These are phyloP conservation scores for Senecio squalidus DNA, from an alignment of 140 eudicot species.

Conservation along the genomic window DNA sequence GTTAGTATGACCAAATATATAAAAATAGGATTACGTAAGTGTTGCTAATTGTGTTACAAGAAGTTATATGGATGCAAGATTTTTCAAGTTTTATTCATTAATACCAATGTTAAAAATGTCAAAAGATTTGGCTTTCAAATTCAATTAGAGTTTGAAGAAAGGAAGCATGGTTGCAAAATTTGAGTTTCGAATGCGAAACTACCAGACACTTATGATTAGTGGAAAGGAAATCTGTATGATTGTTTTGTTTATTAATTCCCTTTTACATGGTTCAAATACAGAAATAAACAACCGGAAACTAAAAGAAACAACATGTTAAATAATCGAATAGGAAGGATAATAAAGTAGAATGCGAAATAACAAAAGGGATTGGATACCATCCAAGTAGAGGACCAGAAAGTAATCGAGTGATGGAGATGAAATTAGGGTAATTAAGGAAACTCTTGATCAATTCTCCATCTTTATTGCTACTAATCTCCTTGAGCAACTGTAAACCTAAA, in stretches of 20 bases:
- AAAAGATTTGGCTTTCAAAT: no score
- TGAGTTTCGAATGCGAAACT: not conserved
- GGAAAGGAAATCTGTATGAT: not conserved
- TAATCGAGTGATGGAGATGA: conserved; percentile 65
- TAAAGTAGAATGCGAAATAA: no score
- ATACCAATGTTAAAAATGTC: no score
- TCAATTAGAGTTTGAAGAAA: not conserved
- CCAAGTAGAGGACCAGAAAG: conserved; percentile 88
- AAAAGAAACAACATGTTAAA: no score
- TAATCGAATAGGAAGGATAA: no score
- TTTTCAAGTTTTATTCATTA: no score
- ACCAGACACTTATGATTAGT: not conserved
- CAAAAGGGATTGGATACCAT: no score
- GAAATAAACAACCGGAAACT: not conserved
- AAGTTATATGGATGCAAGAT: no score
- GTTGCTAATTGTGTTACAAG: no score
- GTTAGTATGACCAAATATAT: conserved; percentile 9
- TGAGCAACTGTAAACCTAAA: conserved; percentile 24
- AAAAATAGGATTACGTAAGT: not conserved
- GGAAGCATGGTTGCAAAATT: not conserved
- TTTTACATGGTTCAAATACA: no score
- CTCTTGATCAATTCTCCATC: conserved; percentile 42
- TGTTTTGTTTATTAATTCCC: not conserved
- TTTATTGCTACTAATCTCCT: no score
- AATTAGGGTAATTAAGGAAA: conserved; percentile 73